Evolutionary conservation across 306 rosid species (phyloP), one percentile per base, ranked within the genome.

Genomic region (Morella rubra): DNA sequence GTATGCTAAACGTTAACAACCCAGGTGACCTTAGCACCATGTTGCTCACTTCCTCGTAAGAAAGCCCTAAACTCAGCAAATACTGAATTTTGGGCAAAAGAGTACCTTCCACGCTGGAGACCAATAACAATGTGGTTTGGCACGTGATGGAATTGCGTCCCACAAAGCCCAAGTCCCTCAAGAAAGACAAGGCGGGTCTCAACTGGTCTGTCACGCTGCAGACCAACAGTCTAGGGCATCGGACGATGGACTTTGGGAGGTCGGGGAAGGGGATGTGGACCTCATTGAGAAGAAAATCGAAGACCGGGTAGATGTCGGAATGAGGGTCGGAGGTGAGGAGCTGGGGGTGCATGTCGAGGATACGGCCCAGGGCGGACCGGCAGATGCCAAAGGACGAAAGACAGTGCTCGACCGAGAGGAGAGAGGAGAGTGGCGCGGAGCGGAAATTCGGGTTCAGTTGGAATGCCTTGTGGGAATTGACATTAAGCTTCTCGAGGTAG

Each of bases 21-120:
- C 84, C 91, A 41, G 97, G 97, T 9, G 96, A 91, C 84, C 98
- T 86, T 19, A 90, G 24, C 37, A 90, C 89, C 97, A 94, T 89
- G 24, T 73, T 82, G 0, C 18, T 71, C 8, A 91, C 96, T 11
- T 91, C 91, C n/a, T 10, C 49, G 11, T 77, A 71, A 24, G 87
- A 42, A 51, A 94, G 77, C 20, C 89, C 91, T 83, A 86, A 76
- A 72, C 82, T 80, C 66, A 82, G 80, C n/a, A 88, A 61, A 56
- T 75, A 88, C 44, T 65, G 72, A 27, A 85, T 60, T 62, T 88
- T 88, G 10, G 91, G 91, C 69, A 73, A 14, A 40, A 85, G 91
- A 15, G 91, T 88, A 32, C 56, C 78, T 12, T 85, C 68, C 5
- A 85, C 83, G 46, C 65, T 88, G 2, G 91, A 88, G 14, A 88